Conservation (phyloP, 1,284 basidiomycete genomes). For the Mycosarcoma maydis region DNA sequence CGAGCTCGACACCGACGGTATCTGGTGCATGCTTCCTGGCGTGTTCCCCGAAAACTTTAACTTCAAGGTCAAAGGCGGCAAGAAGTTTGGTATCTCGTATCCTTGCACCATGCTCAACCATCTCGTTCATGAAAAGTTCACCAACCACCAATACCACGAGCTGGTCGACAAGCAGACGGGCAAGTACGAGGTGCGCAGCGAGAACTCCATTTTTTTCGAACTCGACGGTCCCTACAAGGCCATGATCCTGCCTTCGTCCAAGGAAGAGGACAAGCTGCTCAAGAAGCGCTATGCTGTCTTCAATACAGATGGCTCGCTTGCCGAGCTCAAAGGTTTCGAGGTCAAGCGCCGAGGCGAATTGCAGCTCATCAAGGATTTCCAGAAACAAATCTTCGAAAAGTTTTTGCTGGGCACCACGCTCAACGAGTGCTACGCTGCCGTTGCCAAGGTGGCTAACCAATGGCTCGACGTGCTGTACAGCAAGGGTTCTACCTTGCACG, state of each 20-base stretch:
- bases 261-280: slow-evolving; percentile 97
- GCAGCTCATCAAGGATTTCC: slow-evolving; percentile 99
- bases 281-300: slow-evolving; percentile 99
- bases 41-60: slow-evolving; percentile 98
- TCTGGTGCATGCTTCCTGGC: slow-evolving; percentile 99
- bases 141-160: slow-evolving; percentile 98
- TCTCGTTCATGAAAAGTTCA: slow-evolving; percentile 93
- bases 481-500: slow-evolving; percentile 82
- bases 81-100: slow-evolving; percentile 90
- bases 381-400: slow-evolving; percentile 97
- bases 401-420: slow-evolving; percentile 92
- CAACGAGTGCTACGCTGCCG: slow-evolving; percentile 93
- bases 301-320: slow-evolving; percentile 94
- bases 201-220: slow-evolving; percentile 99
- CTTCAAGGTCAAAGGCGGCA: slow-evolving; percentile 88
- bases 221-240: slow-evolving; percentile 98
- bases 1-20: slow-evolving; percentile 98
- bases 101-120: slow-evolving; percentile 99
- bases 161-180: slow-evolving; percentile 82
- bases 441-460: slow-evolving; percentile 91
- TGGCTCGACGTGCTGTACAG: slow-evolving; percentile 97
- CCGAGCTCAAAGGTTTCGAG: slow-evolving; percentile 98
- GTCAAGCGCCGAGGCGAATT: slow-evolving; percentile 97
- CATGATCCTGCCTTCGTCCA: slow-evolving; percentile 98
- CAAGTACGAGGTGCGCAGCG: slow-evolving; percentile 85